Percentiles rank a stretch among this genome's conserved stretches.
Evolutionary conservation across 2,329 filamentous ascomycete genomes (phyloP).

Genomic region (Phialophora tarda): DNA sequence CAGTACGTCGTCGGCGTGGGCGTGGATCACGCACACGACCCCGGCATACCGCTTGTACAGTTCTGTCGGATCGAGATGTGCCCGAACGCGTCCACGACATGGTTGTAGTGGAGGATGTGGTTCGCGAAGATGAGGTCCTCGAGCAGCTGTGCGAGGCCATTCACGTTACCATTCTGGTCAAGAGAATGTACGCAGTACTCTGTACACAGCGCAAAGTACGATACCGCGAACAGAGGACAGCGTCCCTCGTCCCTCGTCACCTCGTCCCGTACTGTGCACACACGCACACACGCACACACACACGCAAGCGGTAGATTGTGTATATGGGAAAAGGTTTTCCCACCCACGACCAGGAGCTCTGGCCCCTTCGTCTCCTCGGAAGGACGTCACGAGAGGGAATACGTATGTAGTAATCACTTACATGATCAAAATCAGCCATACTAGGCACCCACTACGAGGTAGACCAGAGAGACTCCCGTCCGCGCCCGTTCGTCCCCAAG

Average conservation of each 20-base stretch:
- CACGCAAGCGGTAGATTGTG: neutral
- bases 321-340: neutral
- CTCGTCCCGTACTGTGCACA: too few species aligned
- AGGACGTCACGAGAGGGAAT: neutral
- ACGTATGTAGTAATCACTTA: neutral
- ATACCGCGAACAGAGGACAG: neutral
- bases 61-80: constrained; percentile 61
- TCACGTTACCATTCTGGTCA: neutral
- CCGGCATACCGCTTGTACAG: constrained; percentile 51
- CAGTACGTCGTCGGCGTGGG: constrained; percentile 52
- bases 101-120: constrained; percentile 59
- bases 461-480: too few species aligned
- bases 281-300: neutral
- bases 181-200: neutral
- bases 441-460: too few species aligned
- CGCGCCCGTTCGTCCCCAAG: too few species aligned
- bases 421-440: neutral
- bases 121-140: constrained; percentile 52
- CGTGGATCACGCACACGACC: constrained; percentile 52
- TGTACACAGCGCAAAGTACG: too few species aligned
- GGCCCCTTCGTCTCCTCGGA: too few species aligned
- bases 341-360: too few species aligned
- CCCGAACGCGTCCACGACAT: constrained; percentile 60
- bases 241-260: neutral
- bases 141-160: neutral